Conservation (phyloP, 352 stramenopile genomes). For the Globisporangium nodosum region DNA sequence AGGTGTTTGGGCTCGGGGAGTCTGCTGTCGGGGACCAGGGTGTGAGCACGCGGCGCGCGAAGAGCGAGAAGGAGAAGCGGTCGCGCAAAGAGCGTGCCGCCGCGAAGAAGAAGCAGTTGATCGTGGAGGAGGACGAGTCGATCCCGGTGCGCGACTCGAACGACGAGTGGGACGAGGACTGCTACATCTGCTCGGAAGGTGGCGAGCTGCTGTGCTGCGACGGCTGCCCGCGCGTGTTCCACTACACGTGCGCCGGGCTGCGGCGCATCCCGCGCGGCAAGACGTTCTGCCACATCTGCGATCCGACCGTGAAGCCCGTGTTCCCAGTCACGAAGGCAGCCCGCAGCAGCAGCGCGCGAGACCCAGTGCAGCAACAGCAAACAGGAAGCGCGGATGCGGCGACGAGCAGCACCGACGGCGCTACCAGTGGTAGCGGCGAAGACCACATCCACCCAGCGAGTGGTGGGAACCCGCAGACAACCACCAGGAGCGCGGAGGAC, state of each 20-base stretch:
- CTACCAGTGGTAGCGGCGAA: not conserved
- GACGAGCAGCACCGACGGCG: not conserved
- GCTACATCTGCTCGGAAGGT: slow-evolving; percentile 80
- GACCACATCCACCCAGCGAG: slow-evolving; percentile 11
- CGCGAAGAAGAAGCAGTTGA: slow-evolving; percentile 68
- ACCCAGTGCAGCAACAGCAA: not conserved
- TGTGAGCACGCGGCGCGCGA: slow-evolving; percentile 41
- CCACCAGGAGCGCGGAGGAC: slow-evolving; percentile 49
- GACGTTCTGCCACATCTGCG: slow-evolving; percentile 80
- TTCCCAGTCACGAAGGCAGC: slow-evolving; percentile 27
- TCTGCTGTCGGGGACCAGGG: slow-evolving; percentile 29
- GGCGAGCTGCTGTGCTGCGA: slow-evolving; percentile 89
- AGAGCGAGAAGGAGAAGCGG: slow-evolving; percentile 68
- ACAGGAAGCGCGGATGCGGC: not conserved
- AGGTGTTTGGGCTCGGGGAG: slow-evolving; percentile 60
- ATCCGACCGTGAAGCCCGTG: slow-evolving; percentile 63
- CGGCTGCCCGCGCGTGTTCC: slow-evolving; percentile 89
- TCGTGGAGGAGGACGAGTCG: slow-evolving; percentile 29
- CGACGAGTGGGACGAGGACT: slow-evolving; percentile 88
- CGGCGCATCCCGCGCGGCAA: slow-evolving; percentile 78
- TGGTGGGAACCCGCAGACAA: slow-evolving; percentile 2
- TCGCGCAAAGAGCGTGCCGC: slow-evolving; percentile 60
- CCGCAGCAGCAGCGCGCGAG: not conserved
- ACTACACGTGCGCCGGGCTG: slow-evolving; percentile 81
- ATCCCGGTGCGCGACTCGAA: slow-evolving; percentile 36